A percentile compares a stretch with the other conserved stretches of the same genome.
These are phyloP conservation scores for Acorus gramineus DNA, from an alignment of 106 monocot genomes.

Conservation along the genomic window DNA sequence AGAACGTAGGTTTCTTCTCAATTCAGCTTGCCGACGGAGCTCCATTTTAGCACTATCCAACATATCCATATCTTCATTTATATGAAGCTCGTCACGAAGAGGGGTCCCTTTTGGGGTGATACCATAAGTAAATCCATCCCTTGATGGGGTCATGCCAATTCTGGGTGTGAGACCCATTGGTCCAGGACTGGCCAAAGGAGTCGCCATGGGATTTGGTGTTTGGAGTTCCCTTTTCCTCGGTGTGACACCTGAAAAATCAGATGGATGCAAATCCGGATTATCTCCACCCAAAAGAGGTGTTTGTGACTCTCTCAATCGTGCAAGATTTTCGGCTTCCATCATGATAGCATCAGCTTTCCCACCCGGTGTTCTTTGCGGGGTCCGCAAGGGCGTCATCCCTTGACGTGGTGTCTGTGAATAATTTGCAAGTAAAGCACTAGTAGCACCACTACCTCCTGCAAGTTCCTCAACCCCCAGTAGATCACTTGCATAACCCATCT, in stretches of 20 bases:
- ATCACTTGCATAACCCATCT: constrained; percentile 89
- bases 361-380: constrained; percentile 86
- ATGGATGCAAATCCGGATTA: constrained; percentile 93
- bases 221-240: constrained; percentile 88
- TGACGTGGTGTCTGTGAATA: constrained; percentile 89
- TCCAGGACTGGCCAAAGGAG: constrained; percentile 74
- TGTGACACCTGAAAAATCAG: constrained; percentile 93
- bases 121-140: constrained; percentile 63
- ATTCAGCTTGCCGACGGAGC: constrained; percentile 60
- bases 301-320: constrained; percentile 87
- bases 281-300: constrained; percentile 95
- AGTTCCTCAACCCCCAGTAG: constrained; percentile 52
- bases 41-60: constrained; percentile 53
- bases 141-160: constrained; percentile 80
- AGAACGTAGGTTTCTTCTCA: constrained; percentile 57
- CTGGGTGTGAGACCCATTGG: constrained; percentile 79
- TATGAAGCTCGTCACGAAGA: constrained; percentile 80
- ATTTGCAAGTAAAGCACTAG: constrained; percentile 74
- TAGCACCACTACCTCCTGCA: constrained; percentile 76
- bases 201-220: constrained; percentile 94
- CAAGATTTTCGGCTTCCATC: constrained; percentile 99
- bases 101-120: constrained; percentile 77
- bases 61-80: constrained; percentile 88
- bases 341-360: constrained; percentile 89
- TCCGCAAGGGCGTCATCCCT: constrained; percentile 63